A percentile compares a stretch with the other conserved stretches of the same genome.
Conservation (phyloP, 2,329 filamentous ascomycete species). For the Aspergillus thermomutatus region DNA sequence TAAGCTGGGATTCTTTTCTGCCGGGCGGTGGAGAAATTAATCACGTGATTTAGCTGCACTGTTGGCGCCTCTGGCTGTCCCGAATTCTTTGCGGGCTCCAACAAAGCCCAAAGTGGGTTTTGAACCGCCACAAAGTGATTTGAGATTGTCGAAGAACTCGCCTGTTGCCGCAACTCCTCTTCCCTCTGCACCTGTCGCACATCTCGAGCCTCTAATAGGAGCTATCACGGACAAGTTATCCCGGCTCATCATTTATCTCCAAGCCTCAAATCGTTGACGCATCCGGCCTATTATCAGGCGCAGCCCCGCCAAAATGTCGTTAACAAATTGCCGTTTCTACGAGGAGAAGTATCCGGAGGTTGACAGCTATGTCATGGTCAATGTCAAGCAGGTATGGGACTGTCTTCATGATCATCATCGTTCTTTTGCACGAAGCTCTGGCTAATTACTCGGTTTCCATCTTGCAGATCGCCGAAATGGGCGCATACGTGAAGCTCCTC, state of each 20-base stretch:
- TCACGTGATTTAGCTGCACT: constrained; percentile 4
- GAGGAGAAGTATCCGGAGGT: constrained; percentile 98
- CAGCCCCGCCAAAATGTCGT: constrained; percentile 71
- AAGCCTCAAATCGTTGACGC: background rate
- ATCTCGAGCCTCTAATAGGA: constrained; percentile 12
- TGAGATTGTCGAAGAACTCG: constrained; percentile 26
- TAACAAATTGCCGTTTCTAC: constrained; percentile 96
- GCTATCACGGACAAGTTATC: background rate
- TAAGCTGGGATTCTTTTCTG: background rate
- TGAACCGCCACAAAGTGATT: constrained; percentile 39
- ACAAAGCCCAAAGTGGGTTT: constrained; percentile 34
- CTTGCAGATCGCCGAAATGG: constrained; percentile 93
- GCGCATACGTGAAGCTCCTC: constrained; percentile 97
- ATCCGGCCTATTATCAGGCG: constrained; percentile 20
- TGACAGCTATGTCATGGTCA: constrained; percentile 99
- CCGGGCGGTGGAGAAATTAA: constrained; percentile 8
- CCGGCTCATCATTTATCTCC: background rate
- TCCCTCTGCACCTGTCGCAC: constrained; percentile 8
- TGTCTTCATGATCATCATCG: background rate
- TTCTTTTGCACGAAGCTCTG: background rate
- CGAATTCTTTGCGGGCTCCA: constrained; percentile 13
- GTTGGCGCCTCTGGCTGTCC: constrained; percentile 1
- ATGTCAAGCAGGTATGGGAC: constrained; percentile 81
- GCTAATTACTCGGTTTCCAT: constrained; percentile 13
- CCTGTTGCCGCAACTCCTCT: constrained; percentile 6